Evolutionary conservation across 257 asterid genomes (phyloP).

Genomic region (Henckelia pumila): DNA sequence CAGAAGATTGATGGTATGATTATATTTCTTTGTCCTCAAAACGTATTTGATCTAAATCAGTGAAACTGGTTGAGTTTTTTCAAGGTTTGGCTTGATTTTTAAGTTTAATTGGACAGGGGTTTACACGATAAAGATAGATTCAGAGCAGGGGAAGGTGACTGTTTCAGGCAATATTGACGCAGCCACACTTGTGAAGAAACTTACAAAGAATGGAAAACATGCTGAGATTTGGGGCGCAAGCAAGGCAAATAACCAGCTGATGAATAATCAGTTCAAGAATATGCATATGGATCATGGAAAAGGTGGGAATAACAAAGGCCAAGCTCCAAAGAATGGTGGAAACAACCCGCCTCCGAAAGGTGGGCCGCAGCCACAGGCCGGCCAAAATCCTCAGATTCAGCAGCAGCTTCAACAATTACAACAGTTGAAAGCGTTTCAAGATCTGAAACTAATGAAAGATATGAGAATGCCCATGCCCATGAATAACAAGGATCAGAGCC

Average conservation of each 20-base stretch:
- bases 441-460: constrained; percentile 53
- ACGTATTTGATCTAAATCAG: not conserved
- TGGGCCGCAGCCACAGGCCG: constrained; percentile 21
- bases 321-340: constrained; percentile 37
- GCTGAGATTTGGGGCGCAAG: constrained; percentile 90
- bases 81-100: not conserved
- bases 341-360: constrained; percentile 36
- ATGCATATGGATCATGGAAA: constrained; percentile 54
- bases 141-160: constrained; percentile 88
- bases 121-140: constrained; percentile 65
- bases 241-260: constrained; percentile 47
- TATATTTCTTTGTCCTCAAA: not conserved
- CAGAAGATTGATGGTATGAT: constrained; percentile 31
- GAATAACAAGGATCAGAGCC: constrained; percentile 35
- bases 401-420: constrained; percentile 46
- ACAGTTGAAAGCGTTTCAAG: constrained; percentile 53
- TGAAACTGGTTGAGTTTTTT: not conserved
- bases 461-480: constrained; percentile 48
- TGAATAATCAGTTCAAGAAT: constrained; percentile 55
- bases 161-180: constrained; percentile 87
- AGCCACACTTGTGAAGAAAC: constrained; percentile 76
- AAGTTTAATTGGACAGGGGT: constrained; percentile 52
- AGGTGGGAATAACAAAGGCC: constrained; percentile 47
- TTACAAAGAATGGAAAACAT: constrained; percentile 68
- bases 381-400: constrained; percentile 34